Evolutionary conservation across 2,329 filamentous ascomycete genomes (phyloP).

Genomic region (Xylariaceae sp.): DNA sequence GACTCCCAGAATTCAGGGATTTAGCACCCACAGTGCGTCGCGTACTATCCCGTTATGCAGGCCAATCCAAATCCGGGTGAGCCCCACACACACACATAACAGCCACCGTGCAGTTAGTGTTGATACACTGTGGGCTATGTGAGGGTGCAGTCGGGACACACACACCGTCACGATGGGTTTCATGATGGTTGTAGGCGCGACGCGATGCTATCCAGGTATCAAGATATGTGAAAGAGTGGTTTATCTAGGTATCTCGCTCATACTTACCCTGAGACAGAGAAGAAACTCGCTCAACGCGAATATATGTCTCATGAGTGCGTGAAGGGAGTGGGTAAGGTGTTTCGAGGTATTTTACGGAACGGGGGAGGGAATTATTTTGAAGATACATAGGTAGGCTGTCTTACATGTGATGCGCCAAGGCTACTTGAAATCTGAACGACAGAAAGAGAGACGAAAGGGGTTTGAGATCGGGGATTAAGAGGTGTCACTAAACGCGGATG

Average conservation of each 20-base stretch:
- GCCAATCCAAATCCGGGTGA: constrained; percentile 14
- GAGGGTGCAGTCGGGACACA: too few relatives aligned
- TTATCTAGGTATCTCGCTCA: too few relatives aligned
- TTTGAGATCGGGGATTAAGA: too few relatives aligned
- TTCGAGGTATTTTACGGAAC: neutral
- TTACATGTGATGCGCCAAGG: constrained; percentile 20
- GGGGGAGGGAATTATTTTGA: neutral
- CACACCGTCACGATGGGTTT: too few relatives aligned
- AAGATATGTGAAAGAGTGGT: too few relatives aligned
- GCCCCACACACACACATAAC: neutral
- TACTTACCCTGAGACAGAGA: too few relatives aligned
- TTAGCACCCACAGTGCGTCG: neutral
- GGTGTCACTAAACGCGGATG: too few relatives aligned
- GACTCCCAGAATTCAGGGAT: neutral
- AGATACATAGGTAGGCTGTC: neutral
- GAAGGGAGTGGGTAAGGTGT: neutral
- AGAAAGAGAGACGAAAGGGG: neutral
- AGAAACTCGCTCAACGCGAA: too few relatives aligned
- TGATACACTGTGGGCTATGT: too few relatives aligned
- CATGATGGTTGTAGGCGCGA: too few relatives aligned
- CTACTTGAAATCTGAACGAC: neutral
- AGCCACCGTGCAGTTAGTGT: neutral
- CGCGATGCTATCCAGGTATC: neutral
- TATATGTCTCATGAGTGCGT: neutral
- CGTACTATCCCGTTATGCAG: constrained; percentile 5